Evolutionary conservation across 2,329 filamentous ascomycete genomes (phyloP), one percentile per base, ranked within the genome.

Genomic region (Bipolaris bicolor): DNA sequence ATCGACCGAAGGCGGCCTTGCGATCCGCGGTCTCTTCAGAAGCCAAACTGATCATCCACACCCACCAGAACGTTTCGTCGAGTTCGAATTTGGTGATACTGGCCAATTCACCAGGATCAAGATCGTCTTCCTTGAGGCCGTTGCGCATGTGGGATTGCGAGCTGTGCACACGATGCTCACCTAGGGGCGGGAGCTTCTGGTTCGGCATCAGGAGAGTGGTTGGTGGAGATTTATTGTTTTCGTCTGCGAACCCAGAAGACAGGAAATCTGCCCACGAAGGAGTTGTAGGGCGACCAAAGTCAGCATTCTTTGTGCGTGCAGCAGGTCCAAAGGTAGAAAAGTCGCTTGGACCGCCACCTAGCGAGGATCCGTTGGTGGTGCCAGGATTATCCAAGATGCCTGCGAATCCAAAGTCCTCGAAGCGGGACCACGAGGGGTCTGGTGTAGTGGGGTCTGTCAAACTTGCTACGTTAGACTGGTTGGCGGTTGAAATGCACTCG

Each of bases 61-160:
- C 95, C 94, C 95, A 98, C 95, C 95, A 99, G 76, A 99, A 99
- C 1, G 92, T 90, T 74, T 98, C 94, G 68, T 99, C 95, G 5
- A 99, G 82, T 61, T 95, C 89, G 55, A 98, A 86, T 36, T 85
- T 85, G 22, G 86, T 90, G 71, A 99, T 97, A 73, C 92, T 98
- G 29, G 95, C 95, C 55, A 99, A 83, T 81, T 99, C 95, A 49
- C 92, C 95, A 0, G 94, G 95, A 63, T 97, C 92, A 0, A 97
- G 81, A 39, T 86, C 81, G 24, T 91, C 82, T 22, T 90, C 87
- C 13, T 83, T 83, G n/a, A 91, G 80, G 57, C 87, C 84, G 41
- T 89, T 68, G 24, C 75, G 73, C 57, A 78, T 45, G 34, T 96
- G 91, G 0, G 92, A 96, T 75, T 96, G 92, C 2, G 92, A 95